A percentile compares a stretch with the other conserved stretches of the same genome.
phyloP scores from a whole-genome alignment of 176 grass and related monocot species.

The Canna indica region DNA sequence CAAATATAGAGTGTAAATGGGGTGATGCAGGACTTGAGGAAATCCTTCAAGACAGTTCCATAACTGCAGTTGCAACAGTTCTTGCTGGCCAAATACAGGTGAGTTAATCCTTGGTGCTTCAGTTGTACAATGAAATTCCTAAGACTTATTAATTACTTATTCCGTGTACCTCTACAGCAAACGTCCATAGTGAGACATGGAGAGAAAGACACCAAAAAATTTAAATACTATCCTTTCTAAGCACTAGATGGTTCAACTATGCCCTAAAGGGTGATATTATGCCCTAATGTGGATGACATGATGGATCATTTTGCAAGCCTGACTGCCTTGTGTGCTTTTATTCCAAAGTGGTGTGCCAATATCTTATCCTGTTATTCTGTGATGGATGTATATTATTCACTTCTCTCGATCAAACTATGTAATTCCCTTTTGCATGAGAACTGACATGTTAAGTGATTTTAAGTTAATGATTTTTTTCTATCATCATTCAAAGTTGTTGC shows the following conservation, averaged over 20 bases:
- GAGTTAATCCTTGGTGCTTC: neutral
- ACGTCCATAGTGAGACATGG: neutral
- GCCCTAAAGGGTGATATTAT: neutral
- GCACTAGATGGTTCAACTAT: no score
- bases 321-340: neutral
- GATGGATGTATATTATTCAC: neutral
- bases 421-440: neutral
- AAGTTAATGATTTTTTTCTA: no score
- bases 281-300: neutral
- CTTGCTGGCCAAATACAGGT: conserved; percentile 93
- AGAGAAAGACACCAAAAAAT: no score
- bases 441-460: neutral
- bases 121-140: neutral
- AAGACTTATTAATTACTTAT: neutral
- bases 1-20: conserved; percentile 68
- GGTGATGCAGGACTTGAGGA: conserved; percentile 80
- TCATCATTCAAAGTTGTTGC: no score
- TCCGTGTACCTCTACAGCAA: neutral
- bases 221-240: no score
- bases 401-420: neutral
- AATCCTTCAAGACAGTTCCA: conserved; percentile 61
- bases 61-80: conserved; percentile 65
- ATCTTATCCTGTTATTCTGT: neutral
- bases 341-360: no score
- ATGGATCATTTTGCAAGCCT: neutral